Conservation (phyloP, 805 yeast species). For the Myxozyma geophila region DNA sequence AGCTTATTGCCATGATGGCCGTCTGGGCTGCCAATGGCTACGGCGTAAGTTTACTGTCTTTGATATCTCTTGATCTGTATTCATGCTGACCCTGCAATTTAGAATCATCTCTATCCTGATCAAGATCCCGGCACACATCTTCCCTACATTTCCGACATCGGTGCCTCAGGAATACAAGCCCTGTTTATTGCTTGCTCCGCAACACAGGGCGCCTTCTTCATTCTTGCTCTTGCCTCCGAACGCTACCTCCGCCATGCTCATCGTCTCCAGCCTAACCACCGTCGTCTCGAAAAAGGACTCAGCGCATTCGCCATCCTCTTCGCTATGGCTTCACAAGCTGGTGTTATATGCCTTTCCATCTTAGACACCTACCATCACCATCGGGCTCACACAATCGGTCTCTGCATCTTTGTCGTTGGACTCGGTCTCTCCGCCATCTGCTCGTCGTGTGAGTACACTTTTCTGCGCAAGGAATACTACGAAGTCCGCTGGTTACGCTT, state of each 20-base stretch:
- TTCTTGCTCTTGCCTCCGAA: conserved; percentile 66
- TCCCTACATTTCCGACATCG: conserved; percentile 77
- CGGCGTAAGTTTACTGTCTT: conserved; percentile 50
- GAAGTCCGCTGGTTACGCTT: conserved; percentile 45
- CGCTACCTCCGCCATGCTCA: conserved; percentile 61
- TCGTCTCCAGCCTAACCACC: conserved; percentile 59
- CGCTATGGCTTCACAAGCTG: conserved; percentile 68
- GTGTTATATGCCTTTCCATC: conserved; percentile 73
- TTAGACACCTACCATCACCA: conserved; percentile 67
- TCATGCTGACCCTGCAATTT: neutral
- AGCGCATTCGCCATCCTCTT: conserved; percentile 52
- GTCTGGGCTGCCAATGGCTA: conserved; percentile 70
- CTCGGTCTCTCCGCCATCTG: conserved; percentile 59
- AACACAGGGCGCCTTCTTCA: conserved; percentile 75
- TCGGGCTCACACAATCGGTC: conserved; percentile 63
- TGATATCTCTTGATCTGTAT: neutral
- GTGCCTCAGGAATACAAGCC: conserved; percentile 85
- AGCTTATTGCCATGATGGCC: conserved; percentile 77
- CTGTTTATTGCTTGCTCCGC: conserved; percentile 79
- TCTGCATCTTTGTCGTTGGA: conserved; percentile 71
- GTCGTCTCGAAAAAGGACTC: conserved; percentile 50
- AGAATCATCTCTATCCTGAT: conserved; percentile 38
- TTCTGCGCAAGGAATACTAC: conserved; percentile 54
- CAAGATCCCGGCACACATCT: conserved; percentile 51
- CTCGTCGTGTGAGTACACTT: conserved; percentile 51